A percentile compares a stretch with the other conserved stretches of the same genome.
phyloP scores from a whole-genome alignment of 345 rosid genomes.

The Streptanthus diversifolius region DNA sequence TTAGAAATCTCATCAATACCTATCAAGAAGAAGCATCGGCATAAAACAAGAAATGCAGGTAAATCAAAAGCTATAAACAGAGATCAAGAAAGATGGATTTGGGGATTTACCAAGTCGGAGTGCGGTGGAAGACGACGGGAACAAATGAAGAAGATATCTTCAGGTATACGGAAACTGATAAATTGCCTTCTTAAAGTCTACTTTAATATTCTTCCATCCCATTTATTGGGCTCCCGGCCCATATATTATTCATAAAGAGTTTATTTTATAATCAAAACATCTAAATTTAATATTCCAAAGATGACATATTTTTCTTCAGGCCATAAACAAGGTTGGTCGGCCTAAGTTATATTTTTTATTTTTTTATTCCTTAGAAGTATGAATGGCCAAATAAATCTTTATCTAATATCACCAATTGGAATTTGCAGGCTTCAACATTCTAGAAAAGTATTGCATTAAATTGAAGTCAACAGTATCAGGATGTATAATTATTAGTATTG shows the following conservation, averaged over 20 bases:
- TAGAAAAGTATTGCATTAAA: neutral
- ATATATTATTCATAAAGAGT: too few species aligned
- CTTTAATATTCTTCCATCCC: neutral
- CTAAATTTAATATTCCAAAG: neutral
- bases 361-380: too few species aligned
- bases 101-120: conserved; percentile 26
- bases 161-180: neutral
- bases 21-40: neutral
- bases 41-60: neutral
- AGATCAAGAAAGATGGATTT: neutral
- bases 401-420: neutral
- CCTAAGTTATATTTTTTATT: too few species aligned
- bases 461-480: neutral
- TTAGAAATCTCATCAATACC: neutral
- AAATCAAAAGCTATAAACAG: neutral
- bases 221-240: conserved; percentile 15
- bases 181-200: neutral
- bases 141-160: neutral
- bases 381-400: neutral
- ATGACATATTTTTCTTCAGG: too few species aligned
- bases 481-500: neutral
- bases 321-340: neutral
- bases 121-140: conserved; percentile 9
- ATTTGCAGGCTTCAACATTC: neutral
- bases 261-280: neutral